Conservation (phyloP, 257 asterid genomes). For the Cordia subcordata region DNA sequence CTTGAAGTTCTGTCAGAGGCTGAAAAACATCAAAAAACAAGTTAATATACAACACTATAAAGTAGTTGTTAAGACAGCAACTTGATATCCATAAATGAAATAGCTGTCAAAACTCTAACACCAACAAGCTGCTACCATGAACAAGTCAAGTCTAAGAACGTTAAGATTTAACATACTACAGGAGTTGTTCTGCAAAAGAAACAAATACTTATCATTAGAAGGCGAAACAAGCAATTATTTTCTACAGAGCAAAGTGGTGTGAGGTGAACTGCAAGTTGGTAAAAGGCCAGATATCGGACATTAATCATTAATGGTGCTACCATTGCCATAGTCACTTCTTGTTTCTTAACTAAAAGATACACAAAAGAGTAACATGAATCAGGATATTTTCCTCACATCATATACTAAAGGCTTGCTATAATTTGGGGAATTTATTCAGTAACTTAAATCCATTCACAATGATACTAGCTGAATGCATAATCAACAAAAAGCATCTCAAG, state of each 20-base stretch:
- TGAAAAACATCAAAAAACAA: conserved; percentile 40
- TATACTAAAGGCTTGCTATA: not conserved
- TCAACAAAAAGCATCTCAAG: not conserved
- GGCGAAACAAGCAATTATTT: not conserved
- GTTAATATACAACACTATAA: too few relatives aligned
- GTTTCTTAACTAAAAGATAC: not conserved
- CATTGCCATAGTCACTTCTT: not conserved
- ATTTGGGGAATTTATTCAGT: too few relatives aligned
- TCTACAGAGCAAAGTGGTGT: not conserved
- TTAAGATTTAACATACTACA: not conserved
- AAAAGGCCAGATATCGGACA: not conserved
- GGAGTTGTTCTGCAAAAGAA: not conserved
- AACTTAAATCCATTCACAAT: not conserved
- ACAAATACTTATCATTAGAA: not conserved
- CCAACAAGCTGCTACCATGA: not conserved
- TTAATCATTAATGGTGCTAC: not conserved
- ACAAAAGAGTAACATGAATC: not conserved
- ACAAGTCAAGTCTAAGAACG: not conserved
- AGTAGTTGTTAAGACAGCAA: too few relatives aligned
- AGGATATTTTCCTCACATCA: not conserved
- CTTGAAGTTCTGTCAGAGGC: conserved; percentile 61
- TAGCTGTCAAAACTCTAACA: too few relatives aligned
- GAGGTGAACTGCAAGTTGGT: too few relatives aligned
- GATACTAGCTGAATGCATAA: not conserved
- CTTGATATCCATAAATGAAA: not conserved